Conservation (phyloP, 2,329 filamentous ascomycete genomes). For the Lecanicillium sp. region DNA sequence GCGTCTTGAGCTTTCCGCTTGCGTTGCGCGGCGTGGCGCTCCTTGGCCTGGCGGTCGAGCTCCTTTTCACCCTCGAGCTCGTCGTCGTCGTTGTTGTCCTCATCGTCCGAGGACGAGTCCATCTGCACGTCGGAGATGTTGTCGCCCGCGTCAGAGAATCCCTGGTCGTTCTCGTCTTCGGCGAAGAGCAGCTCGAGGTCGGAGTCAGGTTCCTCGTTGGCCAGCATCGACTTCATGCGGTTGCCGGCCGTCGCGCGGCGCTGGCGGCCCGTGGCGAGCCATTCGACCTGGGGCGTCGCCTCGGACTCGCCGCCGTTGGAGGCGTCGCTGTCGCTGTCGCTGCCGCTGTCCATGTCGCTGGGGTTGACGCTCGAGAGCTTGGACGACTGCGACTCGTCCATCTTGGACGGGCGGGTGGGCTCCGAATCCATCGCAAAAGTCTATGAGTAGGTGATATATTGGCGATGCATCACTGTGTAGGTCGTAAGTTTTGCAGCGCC, state of each 20-base stretch:
- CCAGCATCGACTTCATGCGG: constrained; percentile 71
- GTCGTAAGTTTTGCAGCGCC: too few relatives aligned
- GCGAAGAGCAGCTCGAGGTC: constrained; percentile 71
- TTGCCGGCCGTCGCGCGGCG: constrained; percentile 80
- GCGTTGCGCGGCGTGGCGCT: constrained; percentile 58
- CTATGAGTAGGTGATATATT: neutral
- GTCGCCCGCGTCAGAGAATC: constrained; percentile 63
- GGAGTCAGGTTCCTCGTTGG: constrained; percentile 63
- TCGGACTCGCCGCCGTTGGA: constrained; percentile 32
- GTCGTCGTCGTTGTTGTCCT: constrained; percentile 62
- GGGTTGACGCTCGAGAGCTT: constrained; percentile 18
- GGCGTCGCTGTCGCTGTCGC: constrained; percentile 18
- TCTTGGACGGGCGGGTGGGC: constrained; percentile 24
- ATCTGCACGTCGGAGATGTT: constrained; percentile 73
- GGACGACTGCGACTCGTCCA: constrained; percentile 28
- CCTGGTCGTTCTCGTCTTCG: constrained; percentile 62
- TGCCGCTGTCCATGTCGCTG: constrained; percentile 25
- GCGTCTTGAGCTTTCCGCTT: constrained; percentile 78
- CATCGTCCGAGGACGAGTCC: constrained; percentile 78
- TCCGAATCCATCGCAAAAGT: constrained; percentile 24
- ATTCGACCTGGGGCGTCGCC: constrained; percentile 45
- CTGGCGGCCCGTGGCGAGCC: constrained; percentile 66
- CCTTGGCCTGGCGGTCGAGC: constrained; percentile 68
- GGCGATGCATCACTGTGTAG: constrained; percentile 4
- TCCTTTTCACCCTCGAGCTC: constrained; percentile 85